Base-by-base conservation (phyloP, 495 filamentous ascomycete genomes). In the Penicillium atrosanguineum region DNA sequence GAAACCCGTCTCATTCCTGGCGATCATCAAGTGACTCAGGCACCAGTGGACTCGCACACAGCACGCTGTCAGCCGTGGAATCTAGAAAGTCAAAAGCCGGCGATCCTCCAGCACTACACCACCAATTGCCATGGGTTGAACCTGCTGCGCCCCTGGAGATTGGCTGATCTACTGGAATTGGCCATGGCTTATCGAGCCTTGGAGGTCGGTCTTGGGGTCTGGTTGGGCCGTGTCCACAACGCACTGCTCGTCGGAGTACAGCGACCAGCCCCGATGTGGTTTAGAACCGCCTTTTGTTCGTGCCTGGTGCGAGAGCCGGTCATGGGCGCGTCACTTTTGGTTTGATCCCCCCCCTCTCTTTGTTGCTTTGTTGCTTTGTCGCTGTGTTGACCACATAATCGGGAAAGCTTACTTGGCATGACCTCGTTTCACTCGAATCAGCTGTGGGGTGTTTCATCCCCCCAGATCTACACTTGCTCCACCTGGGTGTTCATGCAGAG, bases 141-240 rank as follows among this genome's bases (percentile, higher is more conserved):
- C 44, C 44, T 44, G 42, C 46, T 36, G 40, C 29, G 21, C 15
- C 41, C 36, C 49, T 44, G 46, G 31, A 51, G 61, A 64, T 65
- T 67, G 64, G 61, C 50, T 23, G 39, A 49, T 11, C n/a, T 39
- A 18, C 12, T 23, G 51, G 29, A 59, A 58, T 57, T 62, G 64
- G 55, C 59, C 50, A 51, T 56, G 61, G 46, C 59, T 67, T 67
- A 65, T 67, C 64, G 53, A 67, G 51, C 28, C 50, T 19, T 47
- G 15, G 50, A 58, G 50, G 42, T 41, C 45, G 42, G 56, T 18
- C 51, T 9, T 42, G 43, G 23, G 21, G 46, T 60, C 29, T 67
- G 64, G 64, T 67, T 67, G 64, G 64, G 59, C 64, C 64, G 64
- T 67, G 64, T 59, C 47, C 44, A 53, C 44, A 66, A 66, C 23